Evolutionary conservation across 2,329 filamentous ascomycete species (phyloP).

Genomic region (Microcyclospora tardicrescens): DNA sequence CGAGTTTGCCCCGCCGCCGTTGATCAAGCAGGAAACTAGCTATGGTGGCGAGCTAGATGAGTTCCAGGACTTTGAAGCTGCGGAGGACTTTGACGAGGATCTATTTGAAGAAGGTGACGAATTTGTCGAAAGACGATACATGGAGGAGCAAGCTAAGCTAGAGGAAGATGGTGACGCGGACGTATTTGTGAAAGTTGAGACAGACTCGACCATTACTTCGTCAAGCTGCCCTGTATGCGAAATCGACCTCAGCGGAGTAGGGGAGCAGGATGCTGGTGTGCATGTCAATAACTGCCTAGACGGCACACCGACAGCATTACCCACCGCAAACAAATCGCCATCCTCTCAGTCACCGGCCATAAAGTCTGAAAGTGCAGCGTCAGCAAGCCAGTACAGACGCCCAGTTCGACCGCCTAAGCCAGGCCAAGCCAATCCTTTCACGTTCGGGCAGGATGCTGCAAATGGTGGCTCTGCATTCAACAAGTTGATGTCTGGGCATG

Average conservation of each 20-base stretch:
- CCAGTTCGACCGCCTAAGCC: constrained; percentile 57
- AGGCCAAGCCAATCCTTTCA: constrained; percentile 69
- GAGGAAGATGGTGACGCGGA: constrained; percentile 31
- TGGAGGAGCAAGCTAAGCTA: constrained; percentile 54
- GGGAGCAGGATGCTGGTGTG: constrained; percentile 53
- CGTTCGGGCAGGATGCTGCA: constrained; percentile 31
- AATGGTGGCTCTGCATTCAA: constrained; percentile 62
- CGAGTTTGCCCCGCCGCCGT: constrained; percentile 7
- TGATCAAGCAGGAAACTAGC: constrained; percentile 38
- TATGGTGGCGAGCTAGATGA: constrained; percentile 35
- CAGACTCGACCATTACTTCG: constrained; percentile 2
- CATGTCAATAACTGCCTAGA: constrained; percentile 94
- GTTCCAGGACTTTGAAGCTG: constrained; percentile 36
- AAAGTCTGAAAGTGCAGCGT: constrained; percentile 10
- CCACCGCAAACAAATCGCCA: constrained; percentile 11
- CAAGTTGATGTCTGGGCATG: constrained; percentile 83
- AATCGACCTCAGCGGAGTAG: constrained; percentile 43
- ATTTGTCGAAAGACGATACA: constrained; percentile 45
- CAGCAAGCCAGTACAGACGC: constrained; percentile 48
- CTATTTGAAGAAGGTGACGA: constrained; percentile 43
- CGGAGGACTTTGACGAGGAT: constrained; percentile 49
- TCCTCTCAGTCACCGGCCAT: constrained; percentile 4
- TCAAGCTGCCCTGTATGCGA: constrained; percentile 64
- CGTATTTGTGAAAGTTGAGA: constrained; percentile 3
- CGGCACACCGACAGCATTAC: constrained; percentile 55